Conservation (phyloP, 2,329 filamentous ascomycete genomes). For the Mycosphaerelloides madeirae region DNA sequence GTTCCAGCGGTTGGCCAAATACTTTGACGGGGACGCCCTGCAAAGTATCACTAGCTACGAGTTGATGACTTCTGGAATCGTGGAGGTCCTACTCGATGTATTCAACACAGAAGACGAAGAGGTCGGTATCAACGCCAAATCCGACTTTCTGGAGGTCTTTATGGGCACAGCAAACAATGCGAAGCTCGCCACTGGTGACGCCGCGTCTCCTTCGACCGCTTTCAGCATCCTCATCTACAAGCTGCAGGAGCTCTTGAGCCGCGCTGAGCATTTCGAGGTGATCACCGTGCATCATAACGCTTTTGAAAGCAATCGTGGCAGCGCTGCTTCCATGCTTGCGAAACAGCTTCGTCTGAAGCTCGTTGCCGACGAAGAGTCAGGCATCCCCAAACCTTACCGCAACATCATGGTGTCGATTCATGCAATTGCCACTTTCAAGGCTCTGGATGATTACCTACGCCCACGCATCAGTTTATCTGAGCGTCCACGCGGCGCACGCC, state of each 20-base stretch:
- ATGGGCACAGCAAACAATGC: slow-evolving; percentile 66
- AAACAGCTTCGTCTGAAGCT: slow-evolving; percentile 90
- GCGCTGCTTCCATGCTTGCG: slow-evolving; percentile 89
- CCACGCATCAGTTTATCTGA: slow-evolving; percentile 81
- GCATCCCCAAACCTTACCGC: slow-evolving; percentile 79
- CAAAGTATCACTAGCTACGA: slow-evolving; percentile 96
- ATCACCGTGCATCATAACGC: slow-evolving; percentile 91
- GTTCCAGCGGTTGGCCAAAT: slow-evolving; percentile 70
- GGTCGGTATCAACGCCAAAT: slow-evolving; percentile 58
- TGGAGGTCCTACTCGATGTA: slow-evolving; percentile 74
- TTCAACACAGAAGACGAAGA: slow-evolving; percentile 66
- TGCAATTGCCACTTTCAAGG: slow-evolving; percentile 96
- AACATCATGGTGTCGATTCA: slow-evolving; percentile 99
- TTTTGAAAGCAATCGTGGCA: slow-evolving; percentile 83
- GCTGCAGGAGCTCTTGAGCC: slow-evolving; percentile 89
- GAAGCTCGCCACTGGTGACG: slow-evolving; percentile 60
- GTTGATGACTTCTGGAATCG: slow-evolving; percentile 82
- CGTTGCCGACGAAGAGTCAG: slow-evolving; percentile 81
- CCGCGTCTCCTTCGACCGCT: slow-evolving; percentile 69
- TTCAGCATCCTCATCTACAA: slow-evolving; percentile 92
- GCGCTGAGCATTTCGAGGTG: slow-evolving; percentile 96
- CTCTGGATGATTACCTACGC: slow-evolving; percentile 89
- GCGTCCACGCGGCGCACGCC: slow-evolving; percentile 56
- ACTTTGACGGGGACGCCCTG: slow-evolving; percentile 83
- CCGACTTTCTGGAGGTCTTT: slow-evolving; percentile 85